Base-by-base conservation (phyloP, 2,329 filamentous ascomycete genomes). In the Cladosporium velox region DNA sequence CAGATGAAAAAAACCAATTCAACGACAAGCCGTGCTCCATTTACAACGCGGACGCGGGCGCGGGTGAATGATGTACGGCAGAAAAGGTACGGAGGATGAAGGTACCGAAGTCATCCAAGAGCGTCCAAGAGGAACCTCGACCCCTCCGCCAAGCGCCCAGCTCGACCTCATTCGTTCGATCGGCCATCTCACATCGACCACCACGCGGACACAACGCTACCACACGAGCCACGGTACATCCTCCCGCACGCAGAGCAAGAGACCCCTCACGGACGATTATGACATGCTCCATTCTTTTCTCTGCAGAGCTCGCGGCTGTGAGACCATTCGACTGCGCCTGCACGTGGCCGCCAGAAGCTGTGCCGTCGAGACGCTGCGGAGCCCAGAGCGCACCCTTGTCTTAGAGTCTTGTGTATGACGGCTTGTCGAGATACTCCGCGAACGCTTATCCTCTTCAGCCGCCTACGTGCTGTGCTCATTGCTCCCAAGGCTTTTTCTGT, bases 141-240 rank as follows among this genome's bases (percentile, higher is more conserved):
- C 55, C 55, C 55, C 55, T 6, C 55, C 24, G 55, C 55, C 55
- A 41, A 58, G 34, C 34, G 55, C 34, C 55, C 55, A 58, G 55
- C 32, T 24, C 32, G 34, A 58, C 18, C 55, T 58, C 55, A 58
- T 58, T 58, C 55, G 55, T 12, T 11, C 55, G 55, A 58, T 58
- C 34, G 32, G n/a, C 52, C 52, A 55, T 41, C 32, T 58, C 32
- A 21, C 32, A 7, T 58, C 55, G 34, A 26, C 30, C 32, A 58
- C 32, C 55, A 34, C 52, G 52, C 24, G 52, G 52, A 34, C 32
- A 55, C 28, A 47, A 47, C 41, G 41, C 41, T 21, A 34, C 51
- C 51, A 54, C 51, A 7, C 21, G 24, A 12, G 47, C 24, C 28
- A 55, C 30, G 52, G 52, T 55, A 58, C 32, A 26, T 58, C 55